phyloP scores from a whole-genome alignment of 129 eudicot genomes.

The Saussurea involucrata region DNA sequence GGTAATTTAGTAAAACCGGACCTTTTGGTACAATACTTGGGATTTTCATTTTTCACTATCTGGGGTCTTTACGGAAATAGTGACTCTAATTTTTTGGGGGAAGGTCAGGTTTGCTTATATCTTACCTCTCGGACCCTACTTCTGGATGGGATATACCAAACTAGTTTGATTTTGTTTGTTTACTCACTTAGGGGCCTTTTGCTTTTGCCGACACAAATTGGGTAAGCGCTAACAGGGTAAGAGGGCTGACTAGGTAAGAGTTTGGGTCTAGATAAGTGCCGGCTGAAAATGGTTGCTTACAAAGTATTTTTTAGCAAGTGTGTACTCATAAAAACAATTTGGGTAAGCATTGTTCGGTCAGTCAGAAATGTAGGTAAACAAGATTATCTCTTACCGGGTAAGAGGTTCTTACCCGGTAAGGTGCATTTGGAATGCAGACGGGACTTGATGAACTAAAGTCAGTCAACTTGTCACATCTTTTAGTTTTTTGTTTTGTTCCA shows the following conservation, averaged over 20 bases:
- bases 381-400: not conserved
- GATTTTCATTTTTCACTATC: not conserved
- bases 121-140: not conserved
- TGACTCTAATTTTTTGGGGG: not conserved
- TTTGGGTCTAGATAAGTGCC: not conserved
- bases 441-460: too few relatives aligned
- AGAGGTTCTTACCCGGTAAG: too few relatives aligned
- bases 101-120: not conserved
- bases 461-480: not conserved
- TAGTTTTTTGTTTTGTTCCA: not conserved
- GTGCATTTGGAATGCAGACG: too few relatives aligned
- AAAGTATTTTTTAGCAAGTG: not conserved
- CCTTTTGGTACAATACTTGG: not conserved
- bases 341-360: not conserved
- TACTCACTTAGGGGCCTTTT: too few relatives aligned
- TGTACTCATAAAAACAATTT: not conserved
- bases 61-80: not conserved
- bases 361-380: not conserved
- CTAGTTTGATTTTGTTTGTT: too few relatives aligned
- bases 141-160: too few relatives aligned
- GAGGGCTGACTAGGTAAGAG: not conserved
- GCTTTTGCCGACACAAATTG: not conserved
- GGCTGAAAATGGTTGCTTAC: not conserved
- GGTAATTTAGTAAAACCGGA: not conserved
- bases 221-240: not conserved